These are phyloP conservation scores for Hypseocharis bilobata DNA, from an alignment of 441 rosid genomes.

Conservation along the genomic window DNA sequence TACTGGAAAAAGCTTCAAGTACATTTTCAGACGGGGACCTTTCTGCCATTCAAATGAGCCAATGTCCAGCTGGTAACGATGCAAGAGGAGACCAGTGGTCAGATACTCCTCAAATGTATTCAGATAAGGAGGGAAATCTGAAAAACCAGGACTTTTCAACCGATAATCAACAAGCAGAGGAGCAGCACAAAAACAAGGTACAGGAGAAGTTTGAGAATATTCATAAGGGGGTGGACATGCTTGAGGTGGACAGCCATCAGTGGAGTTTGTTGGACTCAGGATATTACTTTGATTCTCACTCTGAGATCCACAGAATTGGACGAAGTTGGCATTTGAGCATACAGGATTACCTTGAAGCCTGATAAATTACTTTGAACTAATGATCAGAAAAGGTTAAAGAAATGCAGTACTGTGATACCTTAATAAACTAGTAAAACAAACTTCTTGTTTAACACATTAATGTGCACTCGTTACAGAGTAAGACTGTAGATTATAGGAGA, in stretches of 20 bases:
- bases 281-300: slow-evolving; percentile 20
- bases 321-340: slow-evolving; percentile 36
- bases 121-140: slow-evolving; percentile 45
- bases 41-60: slow-evolving; percentile 41
- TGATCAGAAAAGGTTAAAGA: neutral
- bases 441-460: no score
- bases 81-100: slow-evolving; percentile 44
- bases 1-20: slow-evolving; percentile 59
- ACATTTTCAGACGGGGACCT: slow-evolving; percentile 74
- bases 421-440: neutral
- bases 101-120: slow-evolving; percentile 40
- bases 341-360: slow-evolving; percentile 87
- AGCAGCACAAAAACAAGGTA: slow-evolving; percentile 61
- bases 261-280: slow-evolving; percentile 22
- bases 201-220: slow-evolving; percentile 38
- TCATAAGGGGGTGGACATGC: slow-evolving; percentile 63
- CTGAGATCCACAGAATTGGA: slow-evolving; percentile 39
- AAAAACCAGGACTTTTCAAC: slow-evolving; percentile 86
- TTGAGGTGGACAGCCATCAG: slow-evolving; percentile 32
- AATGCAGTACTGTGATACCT: neutral
- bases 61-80: slow-evolving; percentile 48
- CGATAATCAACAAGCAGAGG: slow-evolving; percentile 74
- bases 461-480: no score
- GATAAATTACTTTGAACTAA: slow-evolving; percentile 22
- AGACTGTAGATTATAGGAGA: no score